phyloP scores from a whole-genome alignment of 148 eudicot species.

The Chenopodium berlandieri region DNA sequence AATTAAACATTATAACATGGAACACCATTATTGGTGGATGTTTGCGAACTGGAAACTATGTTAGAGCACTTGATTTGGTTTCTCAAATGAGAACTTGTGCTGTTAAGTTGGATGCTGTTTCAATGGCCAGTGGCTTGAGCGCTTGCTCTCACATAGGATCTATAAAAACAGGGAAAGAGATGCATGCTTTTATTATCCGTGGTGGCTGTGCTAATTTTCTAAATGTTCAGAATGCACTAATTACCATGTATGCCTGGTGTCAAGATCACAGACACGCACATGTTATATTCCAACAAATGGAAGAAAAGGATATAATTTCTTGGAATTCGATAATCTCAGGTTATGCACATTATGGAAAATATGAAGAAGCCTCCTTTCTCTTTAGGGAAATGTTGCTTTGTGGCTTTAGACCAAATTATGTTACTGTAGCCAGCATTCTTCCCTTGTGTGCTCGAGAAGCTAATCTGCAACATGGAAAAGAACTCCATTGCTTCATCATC shows the following conservation, averaged over 20 bases:
- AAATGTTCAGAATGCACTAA: constrained; percentile 69
- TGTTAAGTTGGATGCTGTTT: constrained; percentile 58
- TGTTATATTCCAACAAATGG: constrained; percentile 46
- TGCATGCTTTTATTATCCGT: constrained; percentile 65
- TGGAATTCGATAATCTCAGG: constrained; percentile 94
- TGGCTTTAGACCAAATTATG: constrained; percentile 61
- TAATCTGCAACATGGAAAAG: constrained; percentile 75
- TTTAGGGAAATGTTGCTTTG: constrained; percentile 73
- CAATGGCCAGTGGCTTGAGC: constrained; percentile 58
- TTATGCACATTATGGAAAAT: constrained; percentile 45
- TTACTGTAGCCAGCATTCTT: constrained; percentile 70
- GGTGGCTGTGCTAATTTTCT: constrained; percentile 39
- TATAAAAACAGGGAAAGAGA: constrained; percentile 52
- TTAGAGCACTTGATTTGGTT: constrained; percentile 48
- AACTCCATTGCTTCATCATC: constrained; percentile 65
- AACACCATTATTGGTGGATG: constrained; percentile 78
- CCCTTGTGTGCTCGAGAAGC: constrained; percentile 70
- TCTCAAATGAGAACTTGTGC: constrained; percentile 46
- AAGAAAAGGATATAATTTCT: constrained; percentile 48
- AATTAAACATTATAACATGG: constrained; percentile 63
- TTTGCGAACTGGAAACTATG: constrained; percentile 56
- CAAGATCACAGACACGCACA: constrained; percentile 62
- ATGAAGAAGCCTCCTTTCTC: constrained; percentile 66
- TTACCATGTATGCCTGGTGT: constrained; percentile 78
- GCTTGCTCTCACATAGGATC: constrained; percentile 71